phyloP scores from a whole-genome alignment of 768 basidiomycete species.

The Russula dissimulans region DNA sequence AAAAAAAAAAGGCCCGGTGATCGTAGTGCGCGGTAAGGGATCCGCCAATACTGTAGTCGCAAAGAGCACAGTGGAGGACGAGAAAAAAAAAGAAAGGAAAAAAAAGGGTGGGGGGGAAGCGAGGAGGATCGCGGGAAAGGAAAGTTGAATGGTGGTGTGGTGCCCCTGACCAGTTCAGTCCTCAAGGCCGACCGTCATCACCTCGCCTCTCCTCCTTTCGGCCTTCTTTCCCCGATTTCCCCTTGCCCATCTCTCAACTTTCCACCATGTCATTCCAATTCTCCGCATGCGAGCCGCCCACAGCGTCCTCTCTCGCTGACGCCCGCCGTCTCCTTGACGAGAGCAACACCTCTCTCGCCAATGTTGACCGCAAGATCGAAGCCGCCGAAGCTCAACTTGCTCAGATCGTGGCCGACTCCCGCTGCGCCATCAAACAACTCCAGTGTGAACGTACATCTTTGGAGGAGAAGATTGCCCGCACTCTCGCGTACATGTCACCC shows the following conservation, averaged over 20 bases:
- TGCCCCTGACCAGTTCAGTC: conserved; percentile 6
- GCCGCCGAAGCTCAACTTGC: conserved; percentile 47
- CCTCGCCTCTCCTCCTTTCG: conserved; percentile 1
- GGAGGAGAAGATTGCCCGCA: conserved; percentile 39
- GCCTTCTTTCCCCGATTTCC: background rate
- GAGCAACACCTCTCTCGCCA: conserved; percentile 22
- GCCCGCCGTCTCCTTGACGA: conserved; percentile 40
- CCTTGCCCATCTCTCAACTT: conserved; percentile 9
- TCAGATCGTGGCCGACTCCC: conserved; percentile 47
- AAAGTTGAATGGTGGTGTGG: background rate
- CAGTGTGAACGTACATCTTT: conserved; percentile 39
- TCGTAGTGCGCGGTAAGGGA: background rate
- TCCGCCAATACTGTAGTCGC: background rate
- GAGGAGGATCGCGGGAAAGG: conserved; percentile 9
- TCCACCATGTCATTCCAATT: conserved; percentile 18
- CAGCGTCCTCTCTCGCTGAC: conserved; percentile 39
- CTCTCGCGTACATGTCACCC: conserved; percentile 62
- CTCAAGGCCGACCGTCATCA: background rate
- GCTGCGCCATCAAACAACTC: conserved; percentile 45
- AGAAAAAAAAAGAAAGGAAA: background rate
- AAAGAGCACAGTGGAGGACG: background rate
- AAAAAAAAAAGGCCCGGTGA: background rate
- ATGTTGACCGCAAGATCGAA: conserved; percentile 40
- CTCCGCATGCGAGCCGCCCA: conserved; percentile 48
- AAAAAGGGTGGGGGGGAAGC: background rate